phyloP scores from a whole-genome alignment of 805 yeast genomes.

The Nakazawaea ishiwadae region DNA sequence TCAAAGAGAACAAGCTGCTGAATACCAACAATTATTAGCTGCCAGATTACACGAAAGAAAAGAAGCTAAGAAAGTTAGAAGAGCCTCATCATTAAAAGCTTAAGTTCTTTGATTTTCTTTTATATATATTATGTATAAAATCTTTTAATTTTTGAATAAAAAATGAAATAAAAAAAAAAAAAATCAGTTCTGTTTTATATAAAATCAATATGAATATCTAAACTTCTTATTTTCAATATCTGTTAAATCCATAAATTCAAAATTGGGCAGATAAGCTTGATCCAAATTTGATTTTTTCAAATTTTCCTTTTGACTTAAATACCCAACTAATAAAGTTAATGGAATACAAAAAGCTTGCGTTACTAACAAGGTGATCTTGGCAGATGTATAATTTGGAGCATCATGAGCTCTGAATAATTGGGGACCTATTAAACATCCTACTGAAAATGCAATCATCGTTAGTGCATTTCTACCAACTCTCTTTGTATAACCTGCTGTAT shows the following conservation, averaged over 20 bases:
- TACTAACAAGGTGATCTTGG: constrained; percentile 49
- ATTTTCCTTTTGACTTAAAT: constrained; percentile 19
- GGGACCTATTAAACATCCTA: constrained; percentile 57
- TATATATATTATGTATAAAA: too few relatives aligned
- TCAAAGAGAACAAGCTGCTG: constrained; percentile 99
- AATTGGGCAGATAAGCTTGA: neutral
- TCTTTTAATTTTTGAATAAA: too few relatives aligned
- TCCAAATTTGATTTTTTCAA: constrained; percentile 11
- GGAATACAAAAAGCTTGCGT: constrained; percentile 30
- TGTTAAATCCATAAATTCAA: constrained; percentile 2
- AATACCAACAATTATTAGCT: constrained; percentile 98
- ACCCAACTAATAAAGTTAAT: constrained; percentile 37
- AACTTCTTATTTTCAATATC: constrained; percentile 2
- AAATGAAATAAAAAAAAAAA: too few relatives aligned
- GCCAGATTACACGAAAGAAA: constrained; percentile 97
- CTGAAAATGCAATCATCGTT: constrained; percentile 52
- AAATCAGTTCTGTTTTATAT: too few relatives aligned
- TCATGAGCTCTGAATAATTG: constrained; percentile 49
- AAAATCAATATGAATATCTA: neutral
- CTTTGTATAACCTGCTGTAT: constrained; percentile 51
- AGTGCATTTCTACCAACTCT: constrained; percentile 47
- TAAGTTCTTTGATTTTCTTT: too few relatives aligned
- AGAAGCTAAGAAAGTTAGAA: constrained; percentile 98
- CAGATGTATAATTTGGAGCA: constrained; percentile 52
- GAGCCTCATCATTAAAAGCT: constrained; percentile 98